Conservation (phyloP, 345 rosid genomes). For the Syzygium jambos region DNA sequence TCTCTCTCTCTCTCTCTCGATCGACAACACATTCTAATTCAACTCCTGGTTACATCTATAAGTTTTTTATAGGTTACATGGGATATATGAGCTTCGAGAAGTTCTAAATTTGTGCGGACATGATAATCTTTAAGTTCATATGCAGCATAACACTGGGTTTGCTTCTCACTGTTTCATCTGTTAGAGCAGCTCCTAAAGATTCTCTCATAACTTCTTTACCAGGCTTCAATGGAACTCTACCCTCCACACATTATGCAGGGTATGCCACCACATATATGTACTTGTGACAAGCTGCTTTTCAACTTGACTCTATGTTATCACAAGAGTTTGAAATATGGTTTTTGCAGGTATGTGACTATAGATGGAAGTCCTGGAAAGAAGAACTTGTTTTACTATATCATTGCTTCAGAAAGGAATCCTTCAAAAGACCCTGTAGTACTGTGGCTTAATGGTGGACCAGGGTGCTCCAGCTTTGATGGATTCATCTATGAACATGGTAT, state of each 20-base stretch:
- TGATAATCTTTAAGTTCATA: neutral
- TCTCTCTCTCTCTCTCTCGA: neutral
- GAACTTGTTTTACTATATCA: slow-evolving; percentile 27
- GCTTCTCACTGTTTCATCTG: neutral
- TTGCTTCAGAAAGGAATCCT: slow-evolving; percentile 14
- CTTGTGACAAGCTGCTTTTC: neutral
- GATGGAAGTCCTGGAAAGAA: slow-evolving; percentile 13
- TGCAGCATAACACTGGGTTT: neutral
- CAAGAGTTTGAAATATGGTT: neutral
- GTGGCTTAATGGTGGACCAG: slow-evolving; percentile 37
- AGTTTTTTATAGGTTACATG: neutral
- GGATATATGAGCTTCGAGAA: neutral
- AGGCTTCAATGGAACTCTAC: slow-evolving; percentile 23
- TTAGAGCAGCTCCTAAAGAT: slow-evolving; percentile 12
- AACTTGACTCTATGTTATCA: too few relatives aligned
- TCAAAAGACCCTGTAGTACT: slow-evolving; percentile 17
- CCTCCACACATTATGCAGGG: slow-evolving; percentile 33
- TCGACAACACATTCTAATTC: neutral
- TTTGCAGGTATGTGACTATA: slow-evolving; percentile 25
- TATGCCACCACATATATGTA: neutral
- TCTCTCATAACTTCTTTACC: slow-evolving; percentile 20
- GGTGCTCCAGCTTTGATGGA: slow-evolving; percentile 27
- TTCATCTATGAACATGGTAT: slow-evolving; percentile 31
- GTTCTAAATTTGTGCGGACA: neutral
- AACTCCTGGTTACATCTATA: neutral